A percentile compares a stretch with the other conserved stretches of the same genome.
phyloP scores from a whole-genome alignment of 345 rosid genomes.

The Sonneratia caseolaris region DNA sequence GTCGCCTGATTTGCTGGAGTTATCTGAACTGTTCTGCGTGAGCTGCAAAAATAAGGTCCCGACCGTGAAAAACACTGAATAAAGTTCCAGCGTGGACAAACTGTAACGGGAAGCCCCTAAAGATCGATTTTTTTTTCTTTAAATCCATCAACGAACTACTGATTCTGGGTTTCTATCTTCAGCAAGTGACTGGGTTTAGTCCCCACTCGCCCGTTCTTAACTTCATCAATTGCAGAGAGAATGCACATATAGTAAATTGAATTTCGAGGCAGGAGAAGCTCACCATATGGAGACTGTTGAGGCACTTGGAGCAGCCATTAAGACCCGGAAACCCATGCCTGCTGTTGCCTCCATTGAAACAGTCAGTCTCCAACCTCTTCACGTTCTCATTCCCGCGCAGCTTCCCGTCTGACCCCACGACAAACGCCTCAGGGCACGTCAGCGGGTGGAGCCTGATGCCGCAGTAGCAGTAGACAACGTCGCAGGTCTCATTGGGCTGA shows the following conservation, averaged over 20 bases:
- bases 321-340: conserved; percentile 48
- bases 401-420: conserved; percentile 34
- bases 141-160: not conserved
- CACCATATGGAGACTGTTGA: conserved; percentile 55
- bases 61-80: not conserved
- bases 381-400: conserved; percentile 59
- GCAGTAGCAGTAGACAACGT: conserved; percentile 75
- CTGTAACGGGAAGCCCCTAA: not conserved
- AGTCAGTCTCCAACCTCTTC: conserved; percentile 53
- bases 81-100: too few species aligned
- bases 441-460: conserved; percentile 74
- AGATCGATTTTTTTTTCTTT: not conserved
- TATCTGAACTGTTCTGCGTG: conserved; percentile 37
- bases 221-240: not conserved
- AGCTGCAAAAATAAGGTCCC: conserved; percentile 29
- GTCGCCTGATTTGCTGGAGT: conserved; percentile 46
- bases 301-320: conserved; percentile 69
- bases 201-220: too few species aligned
- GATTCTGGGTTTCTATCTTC: too few species aligned
- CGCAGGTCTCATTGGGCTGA: conserved; percentile 73
- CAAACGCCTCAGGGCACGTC: conserved; percentile 65
- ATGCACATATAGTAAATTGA: not conserved
- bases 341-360: conserved; percentile 21
- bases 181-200: too few species aligned
- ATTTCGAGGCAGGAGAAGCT: not conserved